Base-by-base conservation (phyloP, 345 rosid genomes). In the Laguncularia racemosa region DNA sequence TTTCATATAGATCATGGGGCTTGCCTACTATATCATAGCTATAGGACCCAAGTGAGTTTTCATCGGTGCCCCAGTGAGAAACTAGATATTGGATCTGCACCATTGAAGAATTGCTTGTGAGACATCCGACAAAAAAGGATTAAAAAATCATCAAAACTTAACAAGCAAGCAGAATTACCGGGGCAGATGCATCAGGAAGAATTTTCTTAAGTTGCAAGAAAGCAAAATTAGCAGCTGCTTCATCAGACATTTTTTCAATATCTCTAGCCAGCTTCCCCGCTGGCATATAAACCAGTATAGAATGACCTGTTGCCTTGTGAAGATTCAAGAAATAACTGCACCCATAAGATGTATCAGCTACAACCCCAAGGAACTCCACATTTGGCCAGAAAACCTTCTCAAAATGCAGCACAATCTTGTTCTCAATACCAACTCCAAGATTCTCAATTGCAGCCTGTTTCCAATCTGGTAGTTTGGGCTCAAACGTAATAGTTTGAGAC, bases 301-400 rank as follows among this genome's bases (percentile, higher is more conserved):
- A 60, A 49, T 85, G 91, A 45, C 92, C 84, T 0, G 97, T 93
- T 52, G 97, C 97, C 81, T 93, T 93, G 78, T 93, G 97, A 62
- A 93, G 99, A 74, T 93, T 93, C 57, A 93, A 76, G 56, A 89
- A 93, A 75, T 93, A 93, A 76, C 97, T 89, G 82, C 97, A 93
- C 50, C 77, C 78, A 65, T 89, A 93, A 13, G 99, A 67, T 13
- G 99, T 83, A 48, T 83, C 96, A 6, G 97, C 84, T 55, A 93
- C 99, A 20, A 93, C 91, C 48, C 99, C 97, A 54, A 93, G 73
- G 73, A 89, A 93, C 84, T 93, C 99, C 51, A 93, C 99, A 54
- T 89, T 89, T 12, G 99, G 97, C 97, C 99, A 93, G 65, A 93
- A 93, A 58, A 93, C 97, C 46, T 83, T 75, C 48, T 83, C 91